Base-by-base conservation (phyloP, 768 basidiomycete genomes). In the Boletus vermiculosoides region DNA sequence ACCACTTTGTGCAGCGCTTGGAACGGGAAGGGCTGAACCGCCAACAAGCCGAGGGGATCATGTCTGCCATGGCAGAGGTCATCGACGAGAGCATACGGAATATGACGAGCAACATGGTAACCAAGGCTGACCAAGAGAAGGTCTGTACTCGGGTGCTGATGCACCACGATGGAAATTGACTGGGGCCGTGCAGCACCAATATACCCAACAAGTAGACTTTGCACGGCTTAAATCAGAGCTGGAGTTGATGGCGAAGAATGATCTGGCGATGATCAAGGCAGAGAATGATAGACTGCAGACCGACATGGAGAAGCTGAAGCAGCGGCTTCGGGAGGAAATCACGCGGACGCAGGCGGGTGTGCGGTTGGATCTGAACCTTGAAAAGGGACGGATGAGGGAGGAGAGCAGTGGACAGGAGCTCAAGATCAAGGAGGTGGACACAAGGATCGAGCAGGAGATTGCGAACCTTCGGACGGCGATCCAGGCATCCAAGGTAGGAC, bases 361-460 rank as follows among this genome's bases (percentile, higher is more conserved):
- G 4, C 78, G 96, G 51, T 74, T 99, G 16, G 97, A 99, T 72
- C 74, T 99, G 56, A 99, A 99, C 73, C 75, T 98, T 25, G 96
- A 99, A 78, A 98, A 98, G 73, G 94, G 94, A 1, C 81, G 96
- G 45, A 92, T 98, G 78, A 78, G 96, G 51, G 95, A 98, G 68
- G 95, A 98, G 77, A 87, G 86, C 62, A 88, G 85, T 63, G 85
- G 86, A 40, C 92, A 98, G 66, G 94, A 97, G 66, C 77, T 95
- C 51, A 98, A 98, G 83, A 91, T 98, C 68, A 94, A 93, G 71
- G 96, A 99, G 71, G 94, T 98, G 18, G 96, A 98, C 66, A 98
- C 96, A 4, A 77, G 92, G 69, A 98, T 98, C 63, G 96, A 99
- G 73, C 91, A 92, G 68, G 94, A 98, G 74, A 96, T 96, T 67